These are phyloP conservation scores for Citrus mangshanensis DNA, from an alignment of 345 rosid genomes.

Conservation along the genomic window DNA sequence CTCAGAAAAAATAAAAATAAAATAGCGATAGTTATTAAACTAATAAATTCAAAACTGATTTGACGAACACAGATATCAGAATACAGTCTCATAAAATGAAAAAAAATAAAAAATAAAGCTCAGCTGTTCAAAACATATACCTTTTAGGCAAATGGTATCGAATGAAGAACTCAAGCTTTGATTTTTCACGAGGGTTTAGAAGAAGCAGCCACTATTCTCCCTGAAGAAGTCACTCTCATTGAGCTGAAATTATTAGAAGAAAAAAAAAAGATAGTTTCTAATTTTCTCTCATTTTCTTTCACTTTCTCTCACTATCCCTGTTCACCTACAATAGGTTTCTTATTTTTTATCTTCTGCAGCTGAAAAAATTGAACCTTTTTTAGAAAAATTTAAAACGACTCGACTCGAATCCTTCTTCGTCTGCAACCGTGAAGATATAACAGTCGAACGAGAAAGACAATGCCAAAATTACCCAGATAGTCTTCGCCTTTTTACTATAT, in stretches of 20 bases:
- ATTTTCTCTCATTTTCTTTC: neutral
- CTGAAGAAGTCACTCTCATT: neutral
- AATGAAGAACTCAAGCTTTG: neutral
- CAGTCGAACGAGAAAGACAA: neutral
- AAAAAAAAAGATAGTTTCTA: neutral
- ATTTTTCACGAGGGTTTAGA: slow-evolving; percentile 2
- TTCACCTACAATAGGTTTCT: neutral
- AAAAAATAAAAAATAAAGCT: neutral
- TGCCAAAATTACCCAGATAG: neutral
- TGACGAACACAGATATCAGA: neutral
- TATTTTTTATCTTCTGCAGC: neutral
- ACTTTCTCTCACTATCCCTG: neutral
- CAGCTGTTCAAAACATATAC: neutral
- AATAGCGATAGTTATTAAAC: neutral
- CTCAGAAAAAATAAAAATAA: neutral
- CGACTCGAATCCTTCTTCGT: neutral
- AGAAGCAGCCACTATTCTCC: slow-evolving; percentile 6
- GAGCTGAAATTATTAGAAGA: neutral
- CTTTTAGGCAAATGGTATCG: neutral
- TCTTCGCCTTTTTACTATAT: neutral
- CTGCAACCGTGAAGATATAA: neutral
- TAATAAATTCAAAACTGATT: neutral
- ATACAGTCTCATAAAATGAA: neutral
- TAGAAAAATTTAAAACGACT: neutral
- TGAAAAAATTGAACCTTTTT: neutral